Percentiles rank a stretch among this genome's conserved stretches.
phyloP scores from a whole-genome alignment of 164 flowering plant genomes.

The Stephania japonica region DNA sequence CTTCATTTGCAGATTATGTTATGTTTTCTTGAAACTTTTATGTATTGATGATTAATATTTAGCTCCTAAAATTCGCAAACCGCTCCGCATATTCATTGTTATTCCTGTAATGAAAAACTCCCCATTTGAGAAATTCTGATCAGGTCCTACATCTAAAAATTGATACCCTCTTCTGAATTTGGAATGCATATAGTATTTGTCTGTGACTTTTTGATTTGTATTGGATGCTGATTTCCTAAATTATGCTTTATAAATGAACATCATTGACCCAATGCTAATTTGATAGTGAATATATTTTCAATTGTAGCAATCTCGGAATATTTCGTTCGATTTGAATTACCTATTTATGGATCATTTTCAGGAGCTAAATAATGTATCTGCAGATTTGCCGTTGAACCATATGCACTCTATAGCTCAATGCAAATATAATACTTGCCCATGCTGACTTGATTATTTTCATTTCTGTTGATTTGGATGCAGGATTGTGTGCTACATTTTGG shows the following conservation, averaged over 20 bases:
- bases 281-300: background rate
- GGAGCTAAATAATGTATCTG: background rate
- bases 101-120: background rate
- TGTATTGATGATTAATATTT: background rate
- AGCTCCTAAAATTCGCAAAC: background rate
- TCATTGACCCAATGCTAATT: background rate
- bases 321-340: background rate
- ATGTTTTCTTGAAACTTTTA: background rate
- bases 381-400: background rate
- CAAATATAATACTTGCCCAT: background rate
- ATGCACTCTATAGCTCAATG: background rate
- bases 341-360: background rate
- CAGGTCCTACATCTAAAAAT: background rate
- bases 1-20: background rate
- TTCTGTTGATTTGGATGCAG: constrained; percentile 13
- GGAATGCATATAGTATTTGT: background rate
- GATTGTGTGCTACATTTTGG: constrained; percentile 8
- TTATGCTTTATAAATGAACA: background rate
- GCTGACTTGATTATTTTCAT: background rate
- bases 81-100: background rate
- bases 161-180: background rate
- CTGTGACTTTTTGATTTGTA: background rate
- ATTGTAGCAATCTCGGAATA: background rate
- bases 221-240: background rate
- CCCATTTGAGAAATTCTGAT: too few species aligned